Evolutionary conservation across 805 yeast genomes (phyloP), one percentile per base, ranked within the genome.

Genomic region (Candida anglica): DNA sequence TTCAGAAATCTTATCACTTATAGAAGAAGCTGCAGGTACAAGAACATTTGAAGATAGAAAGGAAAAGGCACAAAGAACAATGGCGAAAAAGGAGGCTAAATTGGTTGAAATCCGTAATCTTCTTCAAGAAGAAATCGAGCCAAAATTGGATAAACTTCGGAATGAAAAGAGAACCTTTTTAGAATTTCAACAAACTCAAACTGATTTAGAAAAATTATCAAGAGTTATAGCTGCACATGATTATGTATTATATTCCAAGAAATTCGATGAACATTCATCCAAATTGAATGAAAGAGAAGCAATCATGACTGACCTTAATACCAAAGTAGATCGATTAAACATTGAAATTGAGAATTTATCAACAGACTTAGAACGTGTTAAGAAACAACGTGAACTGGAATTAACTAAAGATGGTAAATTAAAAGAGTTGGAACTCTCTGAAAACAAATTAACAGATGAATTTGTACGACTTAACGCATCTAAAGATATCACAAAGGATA

Each of bases 21-120:
- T 93, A 35, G 98, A 93, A 59, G 99, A 93, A 61, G 98, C 98
- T 0, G 96, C 98, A 0, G 98, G 99, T 5, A 93, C 98, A 0
- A 79, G 91, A 43, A 86, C 91, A 72, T 93, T 86, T 52, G 98
- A 93, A 57, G 95, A 88, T 41, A 77, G 96, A 43, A 80, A 91
- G 48, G 95, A 85, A 39, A 86, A 85, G 53, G 96, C 98, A 0
- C 83, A 86, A 48, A 81, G 85, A 52, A 86, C 96, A 2, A 87
- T 93, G 87, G 74, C 81, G 1, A 89, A 88, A 60, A 91, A 91
- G 50, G 96, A 93, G 47, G 73, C 83, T 11, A 89, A 89, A 49
- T 69, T 93, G 32, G 75, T 70, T 22, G 95, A 86, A 52, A 89
- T 88, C 34, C 72, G 84, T 44, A 70, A 73, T 19, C 59, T 89